These are phyloP conservation scores for Agrocybe pediades DNA, from an alignment of 768 basidiomycete species.

Conservation along the genomic window DNA sequence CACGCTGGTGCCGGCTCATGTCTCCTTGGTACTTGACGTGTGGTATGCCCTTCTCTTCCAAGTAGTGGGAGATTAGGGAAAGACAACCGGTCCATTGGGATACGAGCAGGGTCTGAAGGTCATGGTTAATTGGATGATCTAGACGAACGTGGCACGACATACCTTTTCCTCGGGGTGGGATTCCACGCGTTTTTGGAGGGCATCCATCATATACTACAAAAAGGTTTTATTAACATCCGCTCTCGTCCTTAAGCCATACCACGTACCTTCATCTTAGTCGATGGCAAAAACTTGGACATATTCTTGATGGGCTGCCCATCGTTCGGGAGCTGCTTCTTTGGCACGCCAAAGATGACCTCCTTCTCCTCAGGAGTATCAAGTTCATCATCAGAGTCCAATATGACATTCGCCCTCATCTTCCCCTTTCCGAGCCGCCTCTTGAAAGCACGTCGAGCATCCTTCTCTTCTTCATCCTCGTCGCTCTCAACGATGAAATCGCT, in stretches of 20 bases:
- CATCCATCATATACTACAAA: constrained; percentile 59
- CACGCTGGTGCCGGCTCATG: constrained; percentile 55
- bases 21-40: constrained; percentile 66
- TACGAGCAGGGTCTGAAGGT: constrained; percentile 55
- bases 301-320: constrained; percentile 40
- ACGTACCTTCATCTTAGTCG: constrained; percentile 76
- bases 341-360: constrained; percentile 41
- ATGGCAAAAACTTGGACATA: constrained; percentile 61
- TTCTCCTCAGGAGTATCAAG: constrained; percentile 39
- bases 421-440: constrained; percentile 40
- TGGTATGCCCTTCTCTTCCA: constrained; percentile 49
- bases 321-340: constrained; percentile 25
- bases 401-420: constrained; percentile 37
- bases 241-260: no score
- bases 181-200: constrained; percentile 43
- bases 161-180: constrained; percentile 65
- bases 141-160: neutral
- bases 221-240: neutral
- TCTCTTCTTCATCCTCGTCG: constrained; percentile 59
- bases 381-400: constrained; percentile 49
- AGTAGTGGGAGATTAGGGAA: constrained; percentile 61
- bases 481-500: constrained; percentile 54
- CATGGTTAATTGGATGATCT: neutral
- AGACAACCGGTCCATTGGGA: constrained; percentile 75
- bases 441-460: constrained; percentile 37